Conservation (phyloP, 164 flowering plant species). For the Kingdonia uniflora region DNA sequence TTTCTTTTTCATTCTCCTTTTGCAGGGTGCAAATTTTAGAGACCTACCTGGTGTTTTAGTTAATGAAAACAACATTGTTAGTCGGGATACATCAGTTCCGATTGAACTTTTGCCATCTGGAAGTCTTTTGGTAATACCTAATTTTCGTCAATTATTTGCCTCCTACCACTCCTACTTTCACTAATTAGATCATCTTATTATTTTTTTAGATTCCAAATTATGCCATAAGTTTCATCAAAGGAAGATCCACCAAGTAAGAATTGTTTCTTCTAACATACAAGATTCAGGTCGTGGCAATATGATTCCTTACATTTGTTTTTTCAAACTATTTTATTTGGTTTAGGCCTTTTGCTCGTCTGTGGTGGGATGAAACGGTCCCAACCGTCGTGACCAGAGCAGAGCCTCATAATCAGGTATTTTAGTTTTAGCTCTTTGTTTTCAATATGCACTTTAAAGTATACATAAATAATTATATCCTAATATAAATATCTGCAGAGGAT, state of each 20-base stretch:
- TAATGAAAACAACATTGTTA: constrained; percentile 38
- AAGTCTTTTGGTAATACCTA: constrained; percentile 53
- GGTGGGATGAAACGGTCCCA: constrained; percentile 89
- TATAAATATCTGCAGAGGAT: constrained; percentile 23
- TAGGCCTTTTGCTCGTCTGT: constrained; percentile 76
- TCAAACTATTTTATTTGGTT: constrained; percentile 20
- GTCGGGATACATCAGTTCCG: constrained; percentile 38
- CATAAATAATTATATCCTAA: background rate
- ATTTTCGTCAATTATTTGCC: background rate
- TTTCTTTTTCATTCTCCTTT: background rate
- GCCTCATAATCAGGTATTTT: constrained; percentile 65
- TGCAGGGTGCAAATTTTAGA: constrained; percentile 83
- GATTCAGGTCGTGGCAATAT: background rate
- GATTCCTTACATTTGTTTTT: background rate
- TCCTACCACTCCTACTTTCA: too few relatives aligned
- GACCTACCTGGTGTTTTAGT: constrained; percentile 65
- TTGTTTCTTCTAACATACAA: background rate
- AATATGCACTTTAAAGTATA: background rate
- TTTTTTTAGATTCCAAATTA: constrained; percentile 65
- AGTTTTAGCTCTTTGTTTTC: constrained; percentile 16
- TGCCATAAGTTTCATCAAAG: constrained; percentile 36
- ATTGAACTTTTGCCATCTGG: constrained; percentile 40
- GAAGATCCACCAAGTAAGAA: constrained; percentile 62
- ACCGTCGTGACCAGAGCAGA: constrained; percentile 90
- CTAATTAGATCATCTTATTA: background rate